Evolutionary conservation across 768 basidiomycete genomes (phyloP).

Genomic region (Leccinum uliginosum): DNA sequence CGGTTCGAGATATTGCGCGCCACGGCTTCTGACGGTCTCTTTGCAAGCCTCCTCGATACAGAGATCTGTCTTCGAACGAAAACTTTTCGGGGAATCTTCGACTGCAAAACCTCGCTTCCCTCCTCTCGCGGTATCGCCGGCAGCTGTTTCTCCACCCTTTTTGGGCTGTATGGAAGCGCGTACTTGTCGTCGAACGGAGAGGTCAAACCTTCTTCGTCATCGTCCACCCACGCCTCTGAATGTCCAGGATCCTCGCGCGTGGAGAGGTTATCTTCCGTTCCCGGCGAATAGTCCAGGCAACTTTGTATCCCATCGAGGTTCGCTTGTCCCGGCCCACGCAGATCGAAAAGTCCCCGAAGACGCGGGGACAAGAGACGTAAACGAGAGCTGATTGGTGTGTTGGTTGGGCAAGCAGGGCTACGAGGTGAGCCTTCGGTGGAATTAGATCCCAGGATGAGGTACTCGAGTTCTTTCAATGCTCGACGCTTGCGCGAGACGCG

Average conservation of each 20-base stretch:
- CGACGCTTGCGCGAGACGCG: slow-evolving; percentile 21
- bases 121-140: slow-evolving; percentile 11
- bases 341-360: slow-evolving; percentile 29
- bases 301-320: slow-evolving; percentile 23
- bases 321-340: slow-evolving; percentile 22
- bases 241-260: slow-evolving; percentile 7
- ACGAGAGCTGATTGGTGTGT: slow-evolving; percentile 19
- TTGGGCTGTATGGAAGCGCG: slow-evolving; percentile 6
- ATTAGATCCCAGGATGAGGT: slow-evolving; percentile 14
- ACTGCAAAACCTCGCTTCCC: slow-evolving; percentile 1
- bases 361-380: slow-evolving; percentile 22
- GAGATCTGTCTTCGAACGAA: slow-evolving; percentile 16
- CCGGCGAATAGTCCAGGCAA: slow-evolving; percentile 23
- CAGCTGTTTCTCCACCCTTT: slow-evolving; percentile 11
- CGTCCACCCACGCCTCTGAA: slow-evolving; percentile 22
- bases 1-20: slow-evolving; percentile 10
- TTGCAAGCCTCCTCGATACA: slow-evolving; percentile 5
- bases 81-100: slow-evolving; percentile 21
- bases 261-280: slow-evolving; percentile 4
- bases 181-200: slow-evolving; percentile 26
- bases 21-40: neutral
- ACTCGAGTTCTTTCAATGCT: slow-evolving; percentile 21
- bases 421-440: slow-evolving; percentile 10
- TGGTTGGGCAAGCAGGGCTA: slow-evolving; percentile 17
- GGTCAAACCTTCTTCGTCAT: slow-evolving; percentile 21